Base-by-base conservation (phyloP, 345 rosid genomes). In the Heritiera fomes region DNA sequence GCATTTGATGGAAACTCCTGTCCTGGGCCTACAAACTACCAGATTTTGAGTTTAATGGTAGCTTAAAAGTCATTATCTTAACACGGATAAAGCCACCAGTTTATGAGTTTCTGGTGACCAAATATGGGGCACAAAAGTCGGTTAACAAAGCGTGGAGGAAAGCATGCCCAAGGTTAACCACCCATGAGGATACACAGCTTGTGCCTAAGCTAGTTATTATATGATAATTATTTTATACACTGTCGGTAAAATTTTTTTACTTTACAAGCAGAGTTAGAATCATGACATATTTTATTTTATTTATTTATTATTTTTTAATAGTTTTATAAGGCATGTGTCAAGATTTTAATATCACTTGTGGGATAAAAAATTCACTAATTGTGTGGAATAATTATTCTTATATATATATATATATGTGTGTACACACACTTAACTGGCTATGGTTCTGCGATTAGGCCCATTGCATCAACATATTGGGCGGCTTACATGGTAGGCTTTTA, bases 1-100 rank as follows among this genome's bases (percentile, higher is more conserved):
- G 41, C 73, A 43, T 71, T 49, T 59, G 74, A 71, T 49, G 11
- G 74, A 71, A 71, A 43, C 59, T 71, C 14, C 73, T 69, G 14
- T 41, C 14, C 28, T 41, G 49, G 71, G 4, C 23, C 30, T 66
- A 23, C 28, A 52, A 52, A 62, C 61, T 52, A 52, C 43, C 17
- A 30, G 62, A 23, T n/a, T 70, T 67, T 17, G 45, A 20, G 60
- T 69, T 30, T 15, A 30, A 13, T 28, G 58, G 18, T 12, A 17
- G 74, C 14, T 71, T 71, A n/a, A 41, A 68, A 68, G 53, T 20
- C 18, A 32, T 58, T n/a, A 32, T 12, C 18, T 62, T 64, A 38
- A 38, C 45, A 64, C n/a, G 45, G 68, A 41, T 38, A 34, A 4
- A 23, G 32, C 32, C 64, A 60, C 38, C 34, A 10, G 30, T 10